Evolutionary conservation across 2,329 filamentous ascomycete genomes (phyloP), one percentile per base, ranked within the genome.

Genomic region (Pseudopithomyces maydicus): DNA sequence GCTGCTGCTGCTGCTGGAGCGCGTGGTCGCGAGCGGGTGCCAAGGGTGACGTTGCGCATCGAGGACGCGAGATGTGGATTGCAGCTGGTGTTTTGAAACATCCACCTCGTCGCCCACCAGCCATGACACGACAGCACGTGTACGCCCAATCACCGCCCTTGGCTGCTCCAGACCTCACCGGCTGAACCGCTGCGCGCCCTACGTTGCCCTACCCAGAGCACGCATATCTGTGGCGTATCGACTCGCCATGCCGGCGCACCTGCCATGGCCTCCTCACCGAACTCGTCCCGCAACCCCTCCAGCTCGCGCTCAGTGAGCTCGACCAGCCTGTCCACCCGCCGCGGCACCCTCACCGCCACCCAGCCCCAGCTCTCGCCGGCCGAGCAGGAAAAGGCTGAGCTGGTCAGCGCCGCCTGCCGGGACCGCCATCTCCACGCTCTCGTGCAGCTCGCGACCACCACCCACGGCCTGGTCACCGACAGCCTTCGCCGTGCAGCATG

Each of bases 401-500:
- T 65, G 38, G 79, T 83, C 57, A 61, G 70, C 35, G 61, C 72
- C 44, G 81, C 81, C 32, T 82, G 81, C 65, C 59, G 68, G 11
- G 65, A 74, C 54, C 63, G 63, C 39, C 72, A 82, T 59, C 64
- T 80, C 51, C 58, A 68, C n/a, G 63, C 72, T 42, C 69, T 84
- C 32, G 65, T 74, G 35, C 61, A 67, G 7, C 74, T 82, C 17
- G 80, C 81, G 4, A 77, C 77, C n/a, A 75, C 75, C 47, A 54
- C 69, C 46, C 71, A 75, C 47, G 82, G 82, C 52, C 72, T 84
- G 35, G 64, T 84, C 44, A 75, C 77, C 62, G 82, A 84, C 64
- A 67, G 73, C 36, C 75, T 95, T 61, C 88, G 93, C 64, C 84
- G 85, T 69, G 79, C 81, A 74, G 92, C 91, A 65, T 97, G 94